Conservation (phyloP, 306 rosid genomes). For the Acacia crassicarpa region DNA sequence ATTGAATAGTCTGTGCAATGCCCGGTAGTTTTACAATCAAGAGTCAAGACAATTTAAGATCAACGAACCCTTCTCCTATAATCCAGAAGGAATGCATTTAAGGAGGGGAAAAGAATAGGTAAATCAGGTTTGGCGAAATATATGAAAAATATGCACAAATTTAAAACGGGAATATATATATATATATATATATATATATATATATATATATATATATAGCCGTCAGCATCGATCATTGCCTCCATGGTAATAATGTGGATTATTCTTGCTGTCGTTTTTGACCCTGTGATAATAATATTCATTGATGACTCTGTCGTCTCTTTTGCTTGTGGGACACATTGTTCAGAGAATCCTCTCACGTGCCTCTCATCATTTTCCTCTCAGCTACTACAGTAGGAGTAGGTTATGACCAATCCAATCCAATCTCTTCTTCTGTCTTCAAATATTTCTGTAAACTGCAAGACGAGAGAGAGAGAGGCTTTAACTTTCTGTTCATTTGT, state of each 20-base stretch:
- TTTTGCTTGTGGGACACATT: not conserved
- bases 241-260: not conserved
- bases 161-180: not conserved
- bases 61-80: not conserved
- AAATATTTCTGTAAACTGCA: not conserved
- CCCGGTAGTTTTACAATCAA: not conserved
- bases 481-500: not conserved
- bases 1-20: not conserved
- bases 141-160: not conserved
- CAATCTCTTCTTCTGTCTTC: not conserved
- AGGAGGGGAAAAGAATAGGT: not conserved
- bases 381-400: not conserved
- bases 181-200: accelerated
- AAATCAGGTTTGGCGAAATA: not conserved
- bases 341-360: not conserved
- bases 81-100: not conserved
- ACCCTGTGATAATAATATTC: not conserved
- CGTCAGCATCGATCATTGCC: not conserved
- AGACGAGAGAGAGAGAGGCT: not conserved
- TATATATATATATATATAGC: not conserved
- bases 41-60: not conserved
- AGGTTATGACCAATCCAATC: not conserved
- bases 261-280: not conserved
- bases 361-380: not conserved
- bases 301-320: not conserved